A percentile compares a stretch with the other conserved stretches of the same genome.
Conservation (phyloP, 371 early-diverging fungal species). For the Basidiobolus meristosporus region DNA sequence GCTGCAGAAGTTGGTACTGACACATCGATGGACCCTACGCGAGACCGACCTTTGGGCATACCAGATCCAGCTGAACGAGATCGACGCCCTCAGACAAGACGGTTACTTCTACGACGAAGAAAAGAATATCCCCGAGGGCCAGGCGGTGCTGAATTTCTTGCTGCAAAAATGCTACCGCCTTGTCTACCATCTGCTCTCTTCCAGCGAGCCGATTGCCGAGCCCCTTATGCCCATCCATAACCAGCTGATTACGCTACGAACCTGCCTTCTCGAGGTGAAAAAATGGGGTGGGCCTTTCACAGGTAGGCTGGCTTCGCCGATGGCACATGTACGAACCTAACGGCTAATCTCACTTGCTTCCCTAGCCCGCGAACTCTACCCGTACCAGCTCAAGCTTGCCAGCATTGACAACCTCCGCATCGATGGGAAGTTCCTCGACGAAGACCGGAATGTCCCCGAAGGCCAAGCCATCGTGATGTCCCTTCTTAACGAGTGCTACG, state of each 20-base stretch:
- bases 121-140: slow-evolving; percentile 49
- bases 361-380: slow-evolving; percentile 57
- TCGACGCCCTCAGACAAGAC: slow-evolving; percentile 37
- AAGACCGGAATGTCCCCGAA: slow-evolving; percentile 65
- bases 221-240: slow-evolving; percentile 67
- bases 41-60: slow-evolving; percentile 68
- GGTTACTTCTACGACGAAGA: slow-evolving; percentile 49
- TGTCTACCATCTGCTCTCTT: slow-evolving; percentile 62
- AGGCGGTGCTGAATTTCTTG: slow-evolving; percentile 49
- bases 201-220: slow-evolving; percentile 75
- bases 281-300: slow-evolving; percentile 66
- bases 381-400: slow-evolving; percentile 75
- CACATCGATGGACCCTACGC: slow-evolving; percentile 65
- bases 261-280: slow-evolving; percentile 60
- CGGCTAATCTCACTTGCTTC: slow-evolving; percentile 1
- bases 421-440: slow-evolving; percentile 73
- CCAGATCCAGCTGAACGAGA: slow-evolving; percentile 57
- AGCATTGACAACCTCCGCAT: slow-evolving; percentile 62
- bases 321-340: background rate
- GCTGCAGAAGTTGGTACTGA: slow-evolving; percentile 47
- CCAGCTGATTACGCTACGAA: slow-evolving; percentile 64
- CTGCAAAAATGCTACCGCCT: slow-evolving; percentile 73
- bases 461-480: slow-evolving; percentile 73
- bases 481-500: slow-evolving; percentile 73
- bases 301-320: slow-evolving; percentile 9